A percentile compares a stretch with the other conserved stretches of the same genome.
Evolutionary conservation across 352 stramenopile genomes (phyloP).

Genomic region (Pythium vanterpoolii): DNA sequence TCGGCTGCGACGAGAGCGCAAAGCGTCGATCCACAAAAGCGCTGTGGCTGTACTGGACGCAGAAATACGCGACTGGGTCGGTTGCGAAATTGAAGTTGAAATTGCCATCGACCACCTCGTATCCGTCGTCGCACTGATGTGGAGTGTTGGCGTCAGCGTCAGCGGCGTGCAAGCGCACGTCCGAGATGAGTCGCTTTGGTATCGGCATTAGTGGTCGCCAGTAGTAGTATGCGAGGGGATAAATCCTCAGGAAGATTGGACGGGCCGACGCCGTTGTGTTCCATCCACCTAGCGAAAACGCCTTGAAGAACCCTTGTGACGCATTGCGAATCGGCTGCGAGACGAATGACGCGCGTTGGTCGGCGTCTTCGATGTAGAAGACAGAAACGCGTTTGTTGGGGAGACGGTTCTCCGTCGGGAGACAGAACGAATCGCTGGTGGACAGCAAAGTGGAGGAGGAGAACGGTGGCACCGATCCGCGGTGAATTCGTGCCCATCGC

Average conservation of each 20-base stretch:
- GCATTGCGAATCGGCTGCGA: conserved; percentile 7
- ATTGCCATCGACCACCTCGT: conserved; percentile 4
- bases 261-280: background rate
- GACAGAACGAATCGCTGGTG: conserved; percentile 5
- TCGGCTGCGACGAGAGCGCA: background rate
- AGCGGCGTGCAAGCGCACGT: conserved; percentile 3
- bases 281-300: conserved; percentile 10
- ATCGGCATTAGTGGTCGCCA: conserved; percentile 4
- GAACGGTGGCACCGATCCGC: no score
- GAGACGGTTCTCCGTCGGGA: conserved; percentile 1
- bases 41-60: background rate
- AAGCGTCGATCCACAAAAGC: conserved; percentile 4
- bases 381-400: background rate
- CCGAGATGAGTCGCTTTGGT: background rate
- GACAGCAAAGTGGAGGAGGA: background rate
- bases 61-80: conserved; percentile 5
- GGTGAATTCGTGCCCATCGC: background rate
- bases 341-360: conserved; percentile 13
- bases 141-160: background rate
- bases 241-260: background rate
- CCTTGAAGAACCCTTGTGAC: background rate
- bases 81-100: conserved; percentile 8
- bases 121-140: background rate
- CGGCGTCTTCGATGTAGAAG: conserved; percentile 8
- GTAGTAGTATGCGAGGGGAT: conserved; percentile 16